phyloP scores from a whole-genome alignment of 2,329 filamentous ascomycete species.

The Hansfordia pulvinata region DNA sequence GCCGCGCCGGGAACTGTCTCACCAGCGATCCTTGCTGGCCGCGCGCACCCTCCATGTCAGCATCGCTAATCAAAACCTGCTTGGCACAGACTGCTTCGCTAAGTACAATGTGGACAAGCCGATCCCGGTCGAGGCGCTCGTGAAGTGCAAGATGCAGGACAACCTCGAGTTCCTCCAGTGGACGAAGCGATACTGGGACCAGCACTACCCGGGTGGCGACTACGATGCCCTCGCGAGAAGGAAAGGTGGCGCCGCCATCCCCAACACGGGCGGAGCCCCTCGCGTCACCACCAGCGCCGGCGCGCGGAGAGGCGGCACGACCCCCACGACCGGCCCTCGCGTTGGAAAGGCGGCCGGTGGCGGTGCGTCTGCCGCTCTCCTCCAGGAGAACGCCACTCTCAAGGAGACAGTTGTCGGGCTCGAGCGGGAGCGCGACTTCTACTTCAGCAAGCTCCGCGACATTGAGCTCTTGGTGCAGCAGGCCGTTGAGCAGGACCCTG shows the following conservation, averaged over 20 bases:
- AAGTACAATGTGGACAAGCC: constrained; percentile 82
- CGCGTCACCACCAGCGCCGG: constrained; percentile 37
- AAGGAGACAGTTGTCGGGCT: constrained; percentile 93
- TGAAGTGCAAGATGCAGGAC: constrained; percentile 99
- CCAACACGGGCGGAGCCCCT: constrained; percentile 31
- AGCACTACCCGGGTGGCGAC: constrained; percentile 92
- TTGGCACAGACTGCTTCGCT: constrained; percentile 56
- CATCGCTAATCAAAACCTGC: constrained; percentile 3
- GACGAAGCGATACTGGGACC: constrained; percentile 94
- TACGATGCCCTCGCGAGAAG: constrained; percentile 83
- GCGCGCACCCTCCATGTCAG: background rate
- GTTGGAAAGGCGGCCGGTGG: constrained; percentile 22
- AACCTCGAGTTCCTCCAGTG: constrained; percentile 98
- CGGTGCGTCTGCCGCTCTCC: constrained; percentile 56
- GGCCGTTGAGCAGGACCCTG: constrained; percentile 81
- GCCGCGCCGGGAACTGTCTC: no score
- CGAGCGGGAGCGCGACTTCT: constrained; percentile 95
- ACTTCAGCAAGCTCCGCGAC: constrained; percentile 96
- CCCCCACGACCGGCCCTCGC: constrained; percentile 43
- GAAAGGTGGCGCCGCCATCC: constrained; percentile 59
- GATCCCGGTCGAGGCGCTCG: constrained; percentile 74
- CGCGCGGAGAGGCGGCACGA: constrained; percentile 40
- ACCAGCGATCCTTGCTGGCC: background rate
- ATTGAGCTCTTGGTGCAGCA: constrained; percentile 92
- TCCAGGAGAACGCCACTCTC: constrained; percentile 74